Conservation (phyloP, 352 stramenopile species). For the Aphanomyces invadans region DNA sequence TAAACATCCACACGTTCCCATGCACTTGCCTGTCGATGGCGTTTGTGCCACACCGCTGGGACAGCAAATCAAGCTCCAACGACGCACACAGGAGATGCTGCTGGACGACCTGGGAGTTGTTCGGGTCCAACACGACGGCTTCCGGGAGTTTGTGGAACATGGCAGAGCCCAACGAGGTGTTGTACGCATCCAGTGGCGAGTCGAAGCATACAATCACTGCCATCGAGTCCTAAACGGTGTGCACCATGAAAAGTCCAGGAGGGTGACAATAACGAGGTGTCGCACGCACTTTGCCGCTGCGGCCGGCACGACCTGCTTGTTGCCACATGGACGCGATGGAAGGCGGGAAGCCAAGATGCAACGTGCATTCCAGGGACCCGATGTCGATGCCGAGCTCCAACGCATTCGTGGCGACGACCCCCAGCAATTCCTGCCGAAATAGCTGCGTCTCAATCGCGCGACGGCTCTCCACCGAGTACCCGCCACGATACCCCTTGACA, state of each 20-base stretch:
- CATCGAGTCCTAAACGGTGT: conserved; percentile 55
- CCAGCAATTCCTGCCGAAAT: conserved; percentile 91
- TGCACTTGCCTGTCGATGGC: conserved; percentile 48
- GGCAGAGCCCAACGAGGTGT: conserved; percentile 48
- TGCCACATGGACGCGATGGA: conserved; percentile 93
- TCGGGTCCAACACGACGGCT: conserved; percentile 70
- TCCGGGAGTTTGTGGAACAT: conserved; percentile 73
- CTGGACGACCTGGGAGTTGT: conserved; percentile 81
- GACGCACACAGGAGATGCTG: conserved; percentile 93
- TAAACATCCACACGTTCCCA: neutral
- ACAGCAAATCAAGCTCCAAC: conserved; percentile 86
- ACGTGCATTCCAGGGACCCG: conserved; percentile 90
- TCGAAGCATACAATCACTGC: conserved; percentile 94
- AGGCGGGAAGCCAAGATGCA: conserved; percentile 93
- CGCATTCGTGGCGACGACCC: conserved; percentile 93
- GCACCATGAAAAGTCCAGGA: conserved; percentile 5
- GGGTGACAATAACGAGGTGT: neutral
- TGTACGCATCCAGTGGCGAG: conserved; percentile 90
- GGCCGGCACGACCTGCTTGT: conserved; percentile 92
- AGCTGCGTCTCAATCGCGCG: conserved; percentile 92
- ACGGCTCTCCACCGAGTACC: conserved; percentile 89
- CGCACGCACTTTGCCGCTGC: conserved; percentile 38
- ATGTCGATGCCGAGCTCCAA: conserved; percentile 97
- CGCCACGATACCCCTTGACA: conserved; percentile 93
- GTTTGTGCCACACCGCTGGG: conserved; percentile 39